Conservation (phyloP, 2,329 filamentous ascomycete genomes). For the Claviceps arundinis region DNA sequence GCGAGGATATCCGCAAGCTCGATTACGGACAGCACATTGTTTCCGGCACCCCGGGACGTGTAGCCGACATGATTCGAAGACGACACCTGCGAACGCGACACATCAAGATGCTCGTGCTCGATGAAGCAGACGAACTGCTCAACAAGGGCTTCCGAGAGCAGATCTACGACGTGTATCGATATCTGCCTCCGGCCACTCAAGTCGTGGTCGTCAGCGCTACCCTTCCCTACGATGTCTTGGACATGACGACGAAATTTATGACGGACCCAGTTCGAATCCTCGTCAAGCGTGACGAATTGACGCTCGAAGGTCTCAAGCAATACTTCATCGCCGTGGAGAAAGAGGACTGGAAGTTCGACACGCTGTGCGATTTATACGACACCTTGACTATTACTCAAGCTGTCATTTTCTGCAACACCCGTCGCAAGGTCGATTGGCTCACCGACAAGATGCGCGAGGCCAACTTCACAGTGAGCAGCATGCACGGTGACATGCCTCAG, state of each 20-base stretch:
- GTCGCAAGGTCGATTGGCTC: slow-evolving; percentile 97
- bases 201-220: slow-evolving; percentile 97
- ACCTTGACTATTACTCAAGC: slow-evolving; percentile 97
- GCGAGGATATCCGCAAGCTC: slow-evolving; percentile 94
- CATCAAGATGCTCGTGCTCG: slow-evolving; percentile 51
- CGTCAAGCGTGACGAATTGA: slow-evolving; percentile 97
- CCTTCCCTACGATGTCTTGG: slow-evolving; percentile 90
- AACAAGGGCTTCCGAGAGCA: slow-evolving; percentile 96
- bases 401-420: slow-evolving; percentile 99
- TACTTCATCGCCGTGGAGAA: slow-evolving; percentile 99
- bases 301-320: slow-evolving; percentile 92
- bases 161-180: slow-evolving; percentile 97
- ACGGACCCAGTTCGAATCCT: slow-evolving; percentile 91
- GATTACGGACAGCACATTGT: slow-evolving; percentile 97
- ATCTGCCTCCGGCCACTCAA: slow-evolving; percentile 89
- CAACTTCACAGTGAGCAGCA: slow-evolving; percentile 96
- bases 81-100: slow-evolving; percentile 44
- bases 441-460: slow-evolving; percentile 99
- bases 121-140: slow-evolving; percentile 52
- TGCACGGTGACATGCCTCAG: slow-evolving; percentile 99
- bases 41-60: slow-evolving; percentile 90
- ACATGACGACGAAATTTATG: slow-evolving; percentile 99
- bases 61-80: slow-evolving; percentile 53
- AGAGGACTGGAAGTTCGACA: slow-evolving; percentile 99
- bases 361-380: slow-evolving; percentile 95